Evolutionary conservation across 768 basidiomycete species (phyloP), one percentile per base, ranked within the genome.

Genomic region (Agaricus bisporus): DNA sequence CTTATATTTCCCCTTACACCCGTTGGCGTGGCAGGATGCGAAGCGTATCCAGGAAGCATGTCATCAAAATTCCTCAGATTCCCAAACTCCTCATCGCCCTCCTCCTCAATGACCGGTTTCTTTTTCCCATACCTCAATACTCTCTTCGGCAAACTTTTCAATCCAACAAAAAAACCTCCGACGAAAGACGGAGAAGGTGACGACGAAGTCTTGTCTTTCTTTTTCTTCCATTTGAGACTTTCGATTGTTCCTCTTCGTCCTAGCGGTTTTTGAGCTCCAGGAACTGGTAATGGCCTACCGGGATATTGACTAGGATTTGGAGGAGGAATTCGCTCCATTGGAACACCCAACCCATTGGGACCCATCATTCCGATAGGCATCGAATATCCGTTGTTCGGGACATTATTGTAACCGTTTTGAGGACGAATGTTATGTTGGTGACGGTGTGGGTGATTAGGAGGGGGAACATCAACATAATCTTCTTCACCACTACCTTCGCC

Each of bases 301-400:
- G 10, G 32, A 11, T 32, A 32, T 38, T 41, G 43, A 14, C 15
- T 5, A 1, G 35, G 52, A 14, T 15, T 5, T 1, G 35, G 52
- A 7, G 52, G 37, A 14, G 52, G 26, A 2, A 54, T 45, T 20
- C 52, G 28, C 18, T 54, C 52, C 52, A 54, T 54, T 17, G 52
- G 52, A 20, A 54, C 52, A 20, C 52, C 52, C 28, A 14, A 26
- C 12, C 44, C 44, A 29, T 44, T 44, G 20, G 20, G 25, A 5
- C 52, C 52, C 52, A 47, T 54, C 52, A 54, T 54, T 45, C 52
- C 52, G 4, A 54, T 45, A 5, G 52, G 52, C 52, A 54, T 54
- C 38, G 42, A 51, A 35, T 42, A 51, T 18, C 41, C 41, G 17
- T 35, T 35, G 12, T 17, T 43, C n/a, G 20, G 32, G 5, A 32